These are phyloP conservation scores for Cadophora luteo-olivacea DNA, from an alignment of 2,329 filamentous ascomycete species.

Conservation along the genomic window DNA sequence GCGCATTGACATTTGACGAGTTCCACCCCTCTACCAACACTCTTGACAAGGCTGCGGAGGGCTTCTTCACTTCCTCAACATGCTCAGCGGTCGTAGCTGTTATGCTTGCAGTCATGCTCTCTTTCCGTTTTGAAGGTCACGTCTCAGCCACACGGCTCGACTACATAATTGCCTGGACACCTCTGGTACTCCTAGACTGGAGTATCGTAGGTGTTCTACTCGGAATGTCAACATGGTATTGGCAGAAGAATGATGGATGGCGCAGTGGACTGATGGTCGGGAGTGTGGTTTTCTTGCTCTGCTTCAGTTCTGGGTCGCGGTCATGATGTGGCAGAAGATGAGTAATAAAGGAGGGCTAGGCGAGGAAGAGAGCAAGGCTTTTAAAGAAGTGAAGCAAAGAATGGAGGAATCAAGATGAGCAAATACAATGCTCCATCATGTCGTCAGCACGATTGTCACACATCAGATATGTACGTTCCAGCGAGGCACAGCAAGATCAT, in stretches of 20 bases:
- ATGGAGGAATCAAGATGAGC: slow-evolving; percentile 16
- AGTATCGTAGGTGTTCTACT: neutral
- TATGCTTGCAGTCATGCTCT: slow-evolving; percentile 21
- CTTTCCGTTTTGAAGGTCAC: slow-evolving; percentile 17
- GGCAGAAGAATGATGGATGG: slow-evolving; percentile 16
- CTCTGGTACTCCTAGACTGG: neutral
- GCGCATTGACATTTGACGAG: slow-evolving; percentile 13
- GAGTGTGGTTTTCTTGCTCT: neutral
- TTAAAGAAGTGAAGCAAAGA: slow-evolving; percentile 13
- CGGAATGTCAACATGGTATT: slow-evolving; percentile 11
- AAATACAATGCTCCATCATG: neutral
- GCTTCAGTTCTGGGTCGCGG: slow-evolving; percentile 10
- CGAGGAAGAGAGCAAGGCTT: slow-evolving; percentile 21
- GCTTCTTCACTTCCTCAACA: slow-evolving; percentile 17
- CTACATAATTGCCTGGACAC: slow-evolving; percentile 1
- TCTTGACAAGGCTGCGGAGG: slow-evolving; percentile 19
- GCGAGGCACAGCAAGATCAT: slow-evolving; percentile 3
- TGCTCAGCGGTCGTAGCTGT: slow-evolving; percentile 9
- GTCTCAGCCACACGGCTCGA: slow-evolving; percentile 15
- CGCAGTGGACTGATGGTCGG: slow-evolving; percentile 12
- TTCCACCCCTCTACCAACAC: slow-evolving; percentile 16
- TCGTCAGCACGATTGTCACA: neutral
- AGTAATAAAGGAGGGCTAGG: slow-evolving; percentile 18
- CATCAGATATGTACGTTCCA: slow-evolving; percentile 8
- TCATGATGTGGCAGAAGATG: slow-evolving; percentile 21